phyloP scores from a whole-genome alignment of 1,284 basidiomycete species.

The Puccinia polysora region DNA sequence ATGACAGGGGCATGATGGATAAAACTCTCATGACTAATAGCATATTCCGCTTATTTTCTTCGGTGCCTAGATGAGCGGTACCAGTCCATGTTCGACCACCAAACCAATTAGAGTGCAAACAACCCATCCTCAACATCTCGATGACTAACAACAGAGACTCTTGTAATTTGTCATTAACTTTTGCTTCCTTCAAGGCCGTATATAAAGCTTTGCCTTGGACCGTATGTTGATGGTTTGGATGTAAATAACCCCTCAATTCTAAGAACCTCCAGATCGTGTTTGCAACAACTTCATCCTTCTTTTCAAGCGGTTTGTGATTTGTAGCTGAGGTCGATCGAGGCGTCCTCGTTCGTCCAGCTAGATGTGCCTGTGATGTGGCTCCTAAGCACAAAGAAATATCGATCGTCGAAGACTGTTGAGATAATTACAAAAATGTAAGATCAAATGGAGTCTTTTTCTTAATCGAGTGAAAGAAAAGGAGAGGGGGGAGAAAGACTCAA shows the following conservation, averaged over 20 bases:
- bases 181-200: constrained; percentile 67
- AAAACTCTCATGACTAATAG: constrained; percentile 92
- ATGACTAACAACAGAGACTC: constrained; percentile 88
- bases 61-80: constrained; percentile 86
- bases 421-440: no score
- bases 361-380: constrained; percentile 72
- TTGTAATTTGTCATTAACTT: constrained; percentile 96
- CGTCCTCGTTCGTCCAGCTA: constrained; percentile 66
- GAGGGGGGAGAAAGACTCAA: no score
- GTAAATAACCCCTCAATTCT: constrained; percentile 86
- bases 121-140: constrained; percentile 86
- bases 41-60: constrained; percentile 67
- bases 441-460: no score
- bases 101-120: constrained; percentile 90
- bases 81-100: constrained; percentile 82
- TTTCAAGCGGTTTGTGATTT: constrained; percentile 64
- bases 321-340: constrained; percentile 38
- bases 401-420: constrained; percentile 90
- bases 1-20: constrained; percentile 85
- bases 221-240: constrained; percentile 77
- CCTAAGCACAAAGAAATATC: constrained; percentile 92
- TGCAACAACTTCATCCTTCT: constrained; percentile 96
- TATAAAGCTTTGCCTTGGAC: constrained; percentile 66
- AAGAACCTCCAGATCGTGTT: constrained; percentile 98
- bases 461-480: no score